These are phyloP conservation scores for Melampsora americana DNA, from an alignment of 1,284 basidiomycete genomes.

Conservation along the genomic window DNA sequence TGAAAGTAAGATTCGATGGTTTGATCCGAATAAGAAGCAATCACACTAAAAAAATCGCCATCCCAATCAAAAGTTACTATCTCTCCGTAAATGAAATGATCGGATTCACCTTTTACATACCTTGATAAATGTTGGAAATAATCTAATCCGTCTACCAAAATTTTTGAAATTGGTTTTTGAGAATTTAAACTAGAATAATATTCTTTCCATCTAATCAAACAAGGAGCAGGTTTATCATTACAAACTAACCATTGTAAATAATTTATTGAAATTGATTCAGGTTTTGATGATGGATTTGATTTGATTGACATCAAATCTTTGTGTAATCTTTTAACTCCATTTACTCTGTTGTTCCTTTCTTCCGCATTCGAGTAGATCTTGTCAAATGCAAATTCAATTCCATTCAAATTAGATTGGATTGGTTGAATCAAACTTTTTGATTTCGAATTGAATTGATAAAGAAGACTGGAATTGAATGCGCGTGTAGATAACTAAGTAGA, in stretches of 20 bases:
- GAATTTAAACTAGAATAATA: constrained; percentile 17
- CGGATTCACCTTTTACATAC: no score
- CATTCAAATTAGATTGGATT: neutral
- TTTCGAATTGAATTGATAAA: neutral
- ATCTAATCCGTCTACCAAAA: constrained; percentile 12
- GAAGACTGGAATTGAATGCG: neutral
- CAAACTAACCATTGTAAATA: constrained; percentile 15
- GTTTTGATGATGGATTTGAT: neutral
- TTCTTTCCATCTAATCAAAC: constrained; percentile 37
- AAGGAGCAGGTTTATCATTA: neutral
- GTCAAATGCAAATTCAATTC: constrained; percentile 15
- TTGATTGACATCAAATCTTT: neutral
- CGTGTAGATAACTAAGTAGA: neutral
- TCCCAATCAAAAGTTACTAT: neutral
- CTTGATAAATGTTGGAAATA: constrained; percentile 24
- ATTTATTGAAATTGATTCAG: neutral
- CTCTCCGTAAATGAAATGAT: no score
- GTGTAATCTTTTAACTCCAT: neutral
- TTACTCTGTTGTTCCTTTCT: neutral
- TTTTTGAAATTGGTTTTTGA: neutral
- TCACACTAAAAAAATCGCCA: neutral
- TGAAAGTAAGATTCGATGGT: constrained; percentile 34
- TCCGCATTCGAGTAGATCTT: constrained; percentile 2
- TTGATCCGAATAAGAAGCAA: neutral
- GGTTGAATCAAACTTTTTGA: neutral